Conservation (phyloP, 2,329 filamentous ascomycete genomes). For the Elsinoe perseae region DNA sequence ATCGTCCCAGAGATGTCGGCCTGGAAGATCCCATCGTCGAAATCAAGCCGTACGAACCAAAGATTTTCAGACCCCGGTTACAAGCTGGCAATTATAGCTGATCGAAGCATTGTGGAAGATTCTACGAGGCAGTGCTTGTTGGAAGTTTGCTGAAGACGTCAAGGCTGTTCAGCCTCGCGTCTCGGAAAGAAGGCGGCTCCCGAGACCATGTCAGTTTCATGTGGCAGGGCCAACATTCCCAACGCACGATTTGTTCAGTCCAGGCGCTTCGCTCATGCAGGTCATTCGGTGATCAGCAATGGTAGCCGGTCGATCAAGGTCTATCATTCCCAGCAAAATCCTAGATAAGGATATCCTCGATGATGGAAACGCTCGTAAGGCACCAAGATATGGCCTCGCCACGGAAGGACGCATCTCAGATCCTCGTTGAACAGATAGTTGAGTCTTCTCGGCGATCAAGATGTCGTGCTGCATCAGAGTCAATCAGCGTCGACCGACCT, state of each 20-base stretch:
- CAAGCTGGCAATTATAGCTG: background rate
- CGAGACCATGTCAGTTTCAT: conserved; percentile 9
- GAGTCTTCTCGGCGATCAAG: conserved; percentile 3
- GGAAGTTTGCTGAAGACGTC: background rate
- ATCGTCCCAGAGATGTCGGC: background rate
- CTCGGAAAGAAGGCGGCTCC: background rate
- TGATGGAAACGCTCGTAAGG: background rate
- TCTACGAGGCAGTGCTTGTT: background rate
- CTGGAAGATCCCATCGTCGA: background rate
- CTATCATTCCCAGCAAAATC: background rate
- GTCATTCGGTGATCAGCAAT: conserved; percentile 1
- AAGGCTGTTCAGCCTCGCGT: conserved; percentile 10
- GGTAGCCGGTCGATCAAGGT: background rate
- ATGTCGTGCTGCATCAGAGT: background rate
- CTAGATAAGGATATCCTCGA: background rate
- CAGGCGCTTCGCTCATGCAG: background rate
- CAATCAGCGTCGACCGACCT: background rate
- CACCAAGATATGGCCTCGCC: background rate
- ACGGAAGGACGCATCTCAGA: background rate
- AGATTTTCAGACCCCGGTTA: background rate
- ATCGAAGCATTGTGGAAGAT: background rate
- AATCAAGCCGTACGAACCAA: background rate
- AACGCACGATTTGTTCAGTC: background rate
- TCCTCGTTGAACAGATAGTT: background rate
- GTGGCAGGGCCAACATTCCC: conserved; percentile 5